Base-by-base conservation (phyloP, 495 filamentous ascomycete genomes). In the Penicillium steckii region DNA sequence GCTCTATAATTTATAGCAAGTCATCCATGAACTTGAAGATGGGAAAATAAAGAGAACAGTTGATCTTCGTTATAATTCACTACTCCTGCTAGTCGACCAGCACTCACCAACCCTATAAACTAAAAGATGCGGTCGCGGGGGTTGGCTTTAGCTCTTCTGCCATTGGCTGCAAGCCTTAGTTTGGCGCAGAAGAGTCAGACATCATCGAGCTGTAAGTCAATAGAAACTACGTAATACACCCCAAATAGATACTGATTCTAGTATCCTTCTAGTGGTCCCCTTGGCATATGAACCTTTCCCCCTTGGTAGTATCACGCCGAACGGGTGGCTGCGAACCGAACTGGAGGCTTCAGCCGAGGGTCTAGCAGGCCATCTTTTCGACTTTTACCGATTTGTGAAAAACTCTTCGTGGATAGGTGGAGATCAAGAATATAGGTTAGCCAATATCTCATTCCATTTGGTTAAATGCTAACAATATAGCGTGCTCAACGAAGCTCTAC, bases 301-400 rank as follows among this genome's bases (percentile, higher is more conserved):
- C 1, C 67, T 86, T 8, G 83, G 84, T 22, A 66, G 77, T 19
- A 80, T 87, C 50, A 78, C 69, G 21, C 79, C 84, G 8, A 59
- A 66, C 40, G 84, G 83, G 33, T 87, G 85, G 85, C 65, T 86
- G n/a, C 64, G 71, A 41, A 76, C 81, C 49, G 77, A 87, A 50
- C 50, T 87, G 19, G 50, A 70, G 19, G 60, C 77, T 13, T 75
- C 74, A 49, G 77, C 79, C 8, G 49, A 75, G 41, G 85, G 84
- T 3, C 78, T 87, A 3, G 79, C 79, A 4, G 83, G 85, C 4
- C 80, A 86, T 52, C 58, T 82, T 43, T 72, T 72, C 27, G 76
- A 84, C 44, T 86, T 86, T 60, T 87, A 83, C 60, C 71, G 67
- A 26, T 81, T 75, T 44, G 81, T 86, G 4, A 66, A 63, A 2